Evolutionary conservation across 2,329 filamentous ascomycete species (phyloP).

Genomic region (Raffaelea deltoideospora): DNA sequence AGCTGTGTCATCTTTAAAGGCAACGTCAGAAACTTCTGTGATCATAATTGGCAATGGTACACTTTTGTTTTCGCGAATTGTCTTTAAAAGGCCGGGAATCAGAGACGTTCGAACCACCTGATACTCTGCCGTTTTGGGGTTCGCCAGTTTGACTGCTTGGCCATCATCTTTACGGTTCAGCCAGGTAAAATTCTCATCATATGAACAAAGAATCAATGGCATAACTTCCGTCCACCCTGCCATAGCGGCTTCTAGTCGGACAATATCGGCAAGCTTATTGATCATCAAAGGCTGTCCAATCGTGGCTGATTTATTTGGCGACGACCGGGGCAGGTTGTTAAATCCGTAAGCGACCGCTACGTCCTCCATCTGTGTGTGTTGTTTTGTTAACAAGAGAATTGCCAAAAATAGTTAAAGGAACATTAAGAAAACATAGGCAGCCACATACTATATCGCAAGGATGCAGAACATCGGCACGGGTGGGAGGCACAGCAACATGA

Average conservation of each 20-base stretch:
- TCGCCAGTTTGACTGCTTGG: constrained; percentile 69
- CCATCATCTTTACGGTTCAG: constrained; percentile 83
- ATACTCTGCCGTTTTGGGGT: constrained; percentile 87
- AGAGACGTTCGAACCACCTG: constrained; percentile 82
- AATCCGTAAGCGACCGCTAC: constrained; percentile 94
- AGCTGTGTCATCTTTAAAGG: constrained; percentile 66
- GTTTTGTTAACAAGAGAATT: no score
- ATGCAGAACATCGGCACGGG: constrained; percentile 86
- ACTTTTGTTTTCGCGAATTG: constrained; percentile 82
- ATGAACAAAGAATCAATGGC: constrained; percentile 89
- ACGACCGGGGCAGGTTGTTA: constrained; percentile 81
- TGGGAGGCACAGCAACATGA: constrained; percentile 73
- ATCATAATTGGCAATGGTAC: constrained; percentile 82
- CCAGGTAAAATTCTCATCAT: constrained; percentile 96
- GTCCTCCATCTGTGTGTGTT: constrained; percentile 65
- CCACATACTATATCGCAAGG: constrained; percentile 61
- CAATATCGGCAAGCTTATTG: constrained; percentile 90
- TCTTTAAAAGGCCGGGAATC: constrained; percentile 80
- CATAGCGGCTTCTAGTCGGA: constrained; percentile 79
- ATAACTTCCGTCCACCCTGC: constrained; percentile 94
- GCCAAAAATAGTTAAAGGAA: no score
- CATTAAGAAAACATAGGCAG: background rate
- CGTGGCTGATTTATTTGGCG: constrained; percentile 73
- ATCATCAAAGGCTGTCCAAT: constrained; percentile 76
- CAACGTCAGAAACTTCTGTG: constrained; percentile 82